These are phyloP conservation scores for Fusarium sp. DNA, from an alignment of 2,329 filamentous ascomycete genomes.

Conservation along the genomic window DNA sequence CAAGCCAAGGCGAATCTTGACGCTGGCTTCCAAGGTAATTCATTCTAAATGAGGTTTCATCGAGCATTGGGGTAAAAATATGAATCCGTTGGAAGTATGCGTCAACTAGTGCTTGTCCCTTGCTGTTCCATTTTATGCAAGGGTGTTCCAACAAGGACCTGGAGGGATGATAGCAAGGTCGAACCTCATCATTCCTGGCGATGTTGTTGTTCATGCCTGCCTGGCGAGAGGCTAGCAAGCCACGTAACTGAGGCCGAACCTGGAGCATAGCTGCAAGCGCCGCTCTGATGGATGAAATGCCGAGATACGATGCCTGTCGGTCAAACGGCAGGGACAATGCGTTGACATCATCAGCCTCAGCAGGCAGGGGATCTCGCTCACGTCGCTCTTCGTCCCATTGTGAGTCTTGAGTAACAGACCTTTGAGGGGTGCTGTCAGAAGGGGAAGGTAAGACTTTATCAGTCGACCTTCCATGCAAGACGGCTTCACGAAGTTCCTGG, in stretches of 20 bases:
- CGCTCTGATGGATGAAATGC: constrained; percentile 1
- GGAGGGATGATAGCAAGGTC: neutral
- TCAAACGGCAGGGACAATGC: constrained; percentile 3
- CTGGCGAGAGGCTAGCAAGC: neutral
- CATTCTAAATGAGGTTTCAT: constrained; percentile 2
- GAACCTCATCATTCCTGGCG: neutral
- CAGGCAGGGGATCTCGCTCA: neutral
- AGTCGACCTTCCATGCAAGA: neutral
- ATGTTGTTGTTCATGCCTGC: neutral
- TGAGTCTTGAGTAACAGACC: neutral
- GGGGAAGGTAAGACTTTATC: neutral
- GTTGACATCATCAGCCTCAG: constrained; percentile 10
- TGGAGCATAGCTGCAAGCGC: constrained; percentile 9
- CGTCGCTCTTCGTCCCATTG: constrained; percentile 2
- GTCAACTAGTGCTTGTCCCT: neutral
- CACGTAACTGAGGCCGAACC: neutral
- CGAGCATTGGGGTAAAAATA: neutral
- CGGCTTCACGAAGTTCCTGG: neutral
- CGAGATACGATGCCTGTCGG: constrained; percentile 1
- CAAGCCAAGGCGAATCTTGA: neutral
- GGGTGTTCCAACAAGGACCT: neutral
- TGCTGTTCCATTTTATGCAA: neutral
- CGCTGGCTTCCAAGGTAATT: neutral
- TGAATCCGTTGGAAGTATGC: constrained; percentile 5
- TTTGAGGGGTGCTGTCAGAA: neutral